Evolutionary conservation across 441 rosid genomes (phyloP).

Genomic region (Arabidopsis hybrid): DNA sequence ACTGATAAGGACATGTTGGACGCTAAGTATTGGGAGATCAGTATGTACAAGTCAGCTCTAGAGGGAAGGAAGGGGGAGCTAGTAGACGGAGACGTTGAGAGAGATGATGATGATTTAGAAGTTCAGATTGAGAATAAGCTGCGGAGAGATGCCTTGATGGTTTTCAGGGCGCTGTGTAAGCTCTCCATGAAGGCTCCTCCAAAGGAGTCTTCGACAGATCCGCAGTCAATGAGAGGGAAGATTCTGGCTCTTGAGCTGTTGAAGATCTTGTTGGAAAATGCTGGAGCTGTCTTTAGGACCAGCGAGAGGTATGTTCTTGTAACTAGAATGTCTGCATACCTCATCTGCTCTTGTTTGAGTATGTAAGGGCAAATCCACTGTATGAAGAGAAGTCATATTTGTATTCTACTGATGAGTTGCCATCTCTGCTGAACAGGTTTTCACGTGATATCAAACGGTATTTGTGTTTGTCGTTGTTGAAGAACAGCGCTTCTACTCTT

Average conservation of each 20-base stretch:
- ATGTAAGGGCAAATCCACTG: neutral
- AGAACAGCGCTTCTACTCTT: conserved; percentile 94
- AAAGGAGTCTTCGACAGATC: conserved; percentile 89
- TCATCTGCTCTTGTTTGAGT: conserved; percentile 27
- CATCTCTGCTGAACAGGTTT: conserved; percentile 74
- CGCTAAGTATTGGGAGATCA: conserved; percentile 99
- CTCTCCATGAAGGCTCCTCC: conserved; percentile 97
- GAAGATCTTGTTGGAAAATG: conserved; percentile 98
- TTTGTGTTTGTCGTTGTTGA: conserved; percentile 88
- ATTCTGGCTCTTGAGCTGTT: conserved; percentile 96
- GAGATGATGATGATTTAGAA: conserved; percentile 94
- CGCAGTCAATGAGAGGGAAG: conserved; percentile 93
- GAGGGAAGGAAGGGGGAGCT: conserved; percentile 99
- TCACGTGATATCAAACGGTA: conserved; percentile 97
- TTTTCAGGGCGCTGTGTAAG: conserved; percentile 98
- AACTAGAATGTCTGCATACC: neutral
- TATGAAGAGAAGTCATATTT: conserved; percentile 5
- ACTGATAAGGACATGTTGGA: conserved; percentile 99
- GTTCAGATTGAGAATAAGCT: conserved; percentile 99
- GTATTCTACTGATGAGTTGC: conserved; percentile 29
- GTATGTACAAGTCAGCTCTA: conserved; percentile 98
- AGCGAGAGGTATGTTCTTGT: conserved; percentile 78
- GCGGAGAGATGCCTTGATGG: conserved; percentile 97
- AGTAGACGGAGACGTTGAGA: conserved; percentile 81
- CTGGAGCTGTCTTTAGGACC: conserved; percentile 97